Conservation (phyloP, 768 basidiomycete species). For the Galerina sulciceps region DNA sequence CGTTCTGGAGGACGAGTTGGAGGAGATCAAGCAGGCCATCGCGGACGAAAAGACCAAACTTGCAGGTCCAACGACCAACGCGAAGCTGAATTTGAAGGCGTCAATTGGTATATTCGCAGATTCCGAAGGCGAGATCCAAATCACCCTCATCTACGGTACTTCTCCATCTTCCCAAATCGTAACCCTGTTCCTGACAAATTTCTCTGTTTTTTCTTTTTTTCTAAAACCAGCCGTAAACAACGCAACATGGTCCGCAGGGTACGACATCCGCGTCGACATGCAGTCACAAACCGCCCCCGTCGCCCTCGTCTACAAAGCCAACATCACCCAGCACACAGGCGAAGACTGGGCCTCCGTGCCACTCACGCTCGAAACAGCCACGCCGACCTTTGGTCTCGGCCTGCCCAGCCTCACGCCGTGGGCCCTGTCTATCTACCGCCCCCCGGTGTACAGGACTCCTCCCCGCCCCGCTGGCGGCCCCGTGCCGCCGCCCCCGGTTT, state of each 20-base stretch:
- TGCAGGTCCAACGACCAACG: slow-evolving; percentile 18
- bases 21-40: slow-evolving; percentile 26
- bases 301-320: slow-evolving; percentile 42
- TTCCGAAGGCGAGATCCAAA: slow-evolving; percentile 38
- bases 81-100: slow-evolving; percentile 32
- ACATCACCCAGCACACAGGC: slow-evolving; percentile 44
- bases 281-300: slow-evolving; percentile 40
- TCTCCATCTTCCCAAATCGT: not conserved
- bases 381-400: slow-evolving; percentile 42
- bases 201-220: not conserved
- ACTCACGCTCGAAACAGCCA: slow-evolving; percentile 46
- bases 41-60: slow-evolving; percentile 24
- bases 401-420: slow-evolving; percentile 42
- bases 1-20: slow-evolving; percentile 32
- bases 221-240: slow-evolving; percentile 33
- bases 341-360: slow-evolving; percentile 50
- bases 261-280: slow-evolving; percentile 49
- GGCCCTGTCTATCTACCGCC: slow-evolving; percentile 33
- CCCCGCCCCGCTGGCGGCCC: not conserved
- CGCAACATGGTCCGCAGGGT: slow-evolving; percentile 42
- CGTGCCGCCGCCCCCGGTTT: not conserved
- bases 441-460: not conserved
- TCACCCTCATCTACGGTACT: slow-evolving; percentile 44
- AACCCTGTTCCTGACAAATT: too few species aligned
- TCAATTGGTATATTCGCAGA: slow-evolving; percentile 41